Conservation (phyloP, 2,329 filamentous ascomycete genomes). For the Aspergillus quadrilineatus region DNA sequence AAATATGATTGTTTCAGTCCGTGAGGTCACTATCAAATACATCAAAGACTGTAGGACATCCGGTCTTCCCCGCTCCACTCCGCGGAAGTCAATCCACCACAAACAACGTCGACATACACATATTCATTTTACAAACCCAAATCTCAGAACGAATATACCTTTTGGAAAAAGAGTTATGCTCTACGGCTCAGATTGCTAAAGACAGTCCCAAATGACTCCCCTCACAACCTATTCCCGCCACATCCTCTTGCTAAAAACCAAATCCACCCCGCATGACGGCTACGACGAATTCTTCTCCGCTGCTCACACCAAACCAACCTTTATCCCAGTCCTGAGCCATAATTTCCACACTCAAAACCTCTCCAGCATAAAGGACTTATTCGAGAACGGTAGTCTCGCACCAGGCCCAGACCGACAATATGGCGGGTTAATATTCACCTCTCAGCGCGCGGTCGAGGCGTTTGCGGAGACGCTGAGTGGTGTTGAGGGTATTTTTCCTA, state of each 20-base stretch:
- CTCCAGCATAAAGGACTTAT: slow-evolving; percentile 33
- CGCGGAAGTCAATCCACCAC: background rate
- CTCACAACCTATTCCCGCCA: slow-evolving; percentile 21
- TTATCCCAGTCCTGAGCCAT: slow-evolving; percentile 50
- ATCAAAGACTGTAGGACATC: background rate
- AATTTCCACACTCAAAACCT: slow-evolving; percentile 40
- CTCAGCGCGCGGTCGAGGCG: slow-evolving; percentile 50
- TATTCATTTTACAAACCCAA: background rate
- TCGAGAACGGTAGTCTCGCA: slow-evolving; percentile 33
- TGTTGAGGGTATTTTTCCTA: slow-evolving; percentile 22
- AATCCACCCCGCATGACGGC: slow-evolving; percentile 45
- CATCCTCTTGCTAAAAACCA: slow-evolving; percentile 51
- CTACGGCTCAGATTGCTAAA: background rate
- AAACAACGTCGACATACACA: background rate
- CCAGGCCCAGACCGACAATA: slow-evolving; percentile 30
- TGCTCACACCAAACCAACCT: slow-evolving; percentile 36
- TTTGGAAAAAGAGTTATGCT: background rate
- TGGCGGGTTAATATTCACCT: slow-evolving; percentile 52
- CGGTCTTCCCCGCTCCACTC: slow-evolving; percentile 1
- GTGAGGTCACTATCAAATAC: background rate
- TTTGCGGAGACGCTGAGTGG: slow-evolving; percentile 36
- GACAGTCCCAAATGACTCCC: background rate
- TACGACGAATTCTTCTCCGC: slow-evolving; percentile 47
- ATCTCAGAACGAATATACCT: background rate
- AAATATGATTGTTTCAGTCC: background rate